Conservation (phyloP, 2,329 filamentous ascomycete species). For the Cryphonectria parasitica region DNA sequence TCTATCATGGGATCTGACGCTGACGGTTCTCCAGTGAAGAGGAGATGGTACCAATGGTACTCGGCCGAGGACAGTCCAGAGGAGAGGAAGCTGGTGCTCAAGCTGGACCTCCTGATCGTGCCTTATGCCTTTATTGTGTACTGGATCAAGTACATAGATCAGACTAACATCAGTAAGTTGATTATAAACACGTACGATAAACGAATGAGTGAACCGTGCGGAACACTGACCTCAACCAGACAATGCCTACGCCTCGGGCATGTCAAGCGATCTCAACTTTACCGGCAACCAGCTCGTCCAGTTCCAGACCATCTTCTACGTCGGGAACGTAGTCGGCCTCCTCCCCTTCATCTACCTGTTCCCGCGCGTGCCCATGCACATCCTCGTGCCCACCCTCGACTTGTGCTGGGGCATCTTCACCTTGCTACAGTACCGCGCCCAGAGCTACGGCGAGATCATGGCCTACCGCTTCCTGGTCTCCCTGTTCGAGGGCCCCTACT, state of each 20-base stretch:
- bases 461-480: conserved; percentile 29
- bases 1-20: not conserved
- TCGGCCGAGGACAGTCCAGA: conserved; percentile 30
- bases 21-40: not conserved
- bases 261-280: conserved; percentile 27
- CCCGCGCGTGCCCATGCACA: conserved; percentile 36
- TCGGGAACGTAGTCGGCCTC: conserved; percentile 34
- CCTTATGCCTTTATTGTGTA: conserved; percentile 32
- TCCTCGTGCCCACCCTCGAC: conserved; percentile 34
- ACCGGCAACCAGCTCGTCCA: conserved; percentile 31
- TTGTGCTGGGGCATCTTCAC: conserved; percentile 35
- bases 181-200: not conserved
- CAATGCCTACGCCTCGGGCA: conserved; percentile 29
- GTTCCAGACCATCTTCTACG: conserved; percentile 34
- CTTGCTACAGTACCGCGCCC: conserved; percentile 33
- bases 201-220: too few species aligned
- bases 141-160: conserved; percentile 34
- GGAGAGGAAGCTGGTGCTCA: conserved; percentile 31
- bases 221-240: conserved; percentile 10
- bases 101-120: conserved; percentile 32
- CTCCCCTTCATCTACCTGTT: conserved; percentile 36
- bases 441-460: conserved; percentile 30
- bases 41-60: conserved; percentile 32
- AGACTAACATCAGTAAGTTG: conserved; percentile 31
- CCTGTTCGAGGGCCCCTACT: conserved; percentile 17